These are phyloP conservation scores for Dryas alaskensis DNA, from an alignment of 306 rosid species.

Conservation along the genomic window DNA sequence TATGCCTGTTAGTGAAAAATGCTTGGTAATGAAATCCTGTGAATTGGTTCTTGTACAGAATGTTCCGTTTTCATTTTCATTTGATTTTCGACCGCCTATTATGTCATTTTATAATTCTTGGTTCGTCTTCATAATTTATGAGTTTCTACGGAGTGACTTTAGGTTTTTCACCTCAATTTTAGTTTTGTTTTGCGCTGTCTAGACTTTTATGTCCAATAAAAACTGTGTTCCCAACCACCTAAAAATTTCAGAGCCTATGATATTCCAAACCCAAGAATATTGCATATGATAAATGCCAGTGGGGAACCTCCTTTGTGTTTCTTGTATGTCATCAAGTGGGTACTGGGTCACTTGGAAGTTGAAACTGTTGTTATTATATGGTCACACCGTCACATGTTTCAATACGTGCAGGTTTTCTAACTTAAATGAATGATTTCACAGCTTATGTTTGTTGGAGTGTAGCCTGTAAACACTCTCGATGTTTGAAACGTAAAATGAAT, in stretches of 20 bases:
- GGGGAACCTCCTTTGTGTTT: neutral
- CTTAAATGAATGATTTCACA: neutral
- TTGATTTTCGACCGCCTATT: neutral
- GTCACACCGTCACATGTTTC: neutral
- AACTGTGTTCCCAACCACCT: neutral
- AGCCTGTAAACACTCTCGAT: neutral
- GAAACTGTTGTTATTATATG: neutral
- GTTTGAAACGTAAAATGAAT: neutral
- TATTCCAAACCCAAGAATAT: neutral
- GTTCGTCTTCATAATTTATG: neutral
- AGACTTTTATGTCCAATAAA: neutral
- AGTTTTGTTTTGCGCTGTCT: neutral
- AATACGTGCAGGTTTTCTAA: constrained; percentile 1
- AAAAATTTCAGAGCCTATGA: neutral
- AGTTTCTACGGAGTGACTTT: neutral
- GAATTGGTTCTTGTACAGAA: neutral
- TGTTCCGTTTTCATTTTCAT: neutral
- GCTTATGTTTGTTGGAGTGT: neutral
- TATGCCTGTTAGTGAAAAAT: neutral
- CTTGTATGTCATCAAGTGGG: neutral
- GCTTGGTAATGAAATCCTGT: constrained; percentile 1
- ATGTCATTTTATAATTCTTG: neutral
- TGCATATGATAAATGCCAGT: neutral
- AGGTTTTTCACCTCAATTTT: neutral
- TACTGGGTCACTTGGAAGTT: neutral